These are phyloP conservation scores for Rhodofomes roseus DNA, from an alignment of 1,284 basidiomycete genomes.

Conservation along the genomic window DNA sequence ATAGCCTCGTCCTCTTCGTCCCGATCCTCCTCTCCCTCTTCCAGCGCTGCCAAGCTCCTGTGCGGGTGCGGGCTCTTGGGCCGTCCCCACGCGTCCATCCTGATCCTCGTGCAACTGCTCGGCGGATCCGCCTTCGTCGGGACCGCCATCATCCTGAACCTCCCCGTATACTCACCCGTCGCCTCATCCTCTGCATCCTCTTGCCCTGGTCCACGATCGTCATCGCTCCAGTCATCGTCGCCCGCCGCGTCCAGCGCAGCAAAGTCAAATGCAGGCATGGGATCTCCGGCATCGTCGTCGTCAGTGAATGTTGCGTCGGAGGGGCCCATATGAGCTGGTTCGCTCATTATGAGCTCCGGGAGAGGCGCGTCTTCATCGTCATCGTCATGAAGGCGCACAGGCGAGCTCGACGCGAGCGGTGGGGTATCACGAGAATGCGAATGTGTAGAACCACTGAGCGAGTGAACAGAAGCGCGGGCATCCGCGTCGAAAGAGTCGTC, in stretches of 20 bases:
- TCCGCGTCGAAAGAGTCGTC: neutral
- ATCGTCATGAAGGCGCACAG: conserved; percentile 7
- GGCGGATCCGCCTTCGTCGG: conserved; percentile 68
- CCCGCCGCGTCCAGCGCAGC: conserved; percentile 14
- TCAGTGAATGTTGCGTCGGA: neutral
- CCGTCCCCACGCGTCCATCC: conserved; percentile 60
- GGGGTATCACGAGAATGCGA: conserved; percentile 21
- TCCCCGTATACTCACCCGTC: conserved; percentile 63
- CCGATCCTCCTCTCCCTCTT: neutral
- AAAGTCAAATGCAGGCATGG: conserved; percentile 6
- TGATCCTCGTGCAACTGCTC: conserved; percentile 45
- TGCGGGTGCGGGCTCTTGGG: conserved; percentile 10
- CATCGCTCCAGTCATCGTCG: conserved; percentile 30
- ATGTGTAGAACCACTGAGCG: conserved; percentile 7
- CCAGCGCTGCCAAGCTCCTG: conserved; percentile 11
- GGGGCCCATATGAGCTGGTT: neutral
- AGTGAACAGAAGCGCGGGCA: neutral
- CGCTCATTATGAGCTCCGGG: neutral
- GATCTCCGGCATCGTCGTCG: conserved; percentile 2
- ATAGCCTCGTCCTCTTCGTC: conserved; percentile 12
- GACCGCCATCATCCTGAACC: conserved; percentile 47
- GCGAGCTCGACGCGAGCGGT: conserved; percentile 22
- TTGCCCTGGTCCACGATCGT: conserved; percentile 16
- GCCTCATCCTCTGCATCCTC: conserved; percentile 25
- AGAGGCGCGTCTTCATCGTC: neutral